A percentile compares a stretch with the other conserved stretches of the same genome.
These are phyloP conservation scores for Tuber magnatum DNA, from an alignment of 495 filamentous ascomycete genomes.

Conservation along the genomic window DNA sequence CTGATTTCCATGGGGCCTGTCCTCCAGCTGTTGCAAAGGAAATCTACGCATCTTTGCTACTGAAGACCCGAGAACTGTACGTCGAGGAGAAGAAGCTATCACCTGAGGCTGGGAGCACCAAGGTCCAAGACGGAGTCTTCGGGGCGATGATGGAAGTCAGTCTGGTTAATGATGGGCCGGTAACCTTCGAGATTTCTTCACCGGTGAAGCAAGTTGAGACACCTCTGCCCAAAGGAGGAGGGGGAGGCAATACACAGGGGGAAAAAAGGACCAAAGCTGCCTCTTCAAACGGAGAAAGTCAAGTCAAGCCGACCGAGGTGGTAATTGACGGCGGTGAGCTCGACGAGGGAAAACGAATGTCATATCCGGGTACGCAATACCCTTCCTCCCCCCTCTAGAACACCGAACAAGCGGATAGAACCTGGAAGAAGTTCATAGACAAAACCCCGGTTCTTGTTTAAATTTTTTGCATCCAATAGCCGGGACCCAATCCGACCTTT, in stretches of 20 bases:
- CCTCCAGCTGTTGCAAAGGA: conserved; percentile 65
- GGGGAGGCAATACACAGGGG: conserved; percentile 7
- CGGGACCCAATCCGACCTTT: background rate
- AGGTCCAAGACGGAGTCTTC: conserved; percentile 87
- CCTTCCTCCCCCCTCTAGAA: background rate
- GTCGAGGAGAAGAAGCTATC: conserved; percentile 50
- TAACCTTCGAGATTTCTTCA: conserved; percentile 49
- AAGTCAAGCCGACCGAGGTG: background rate
- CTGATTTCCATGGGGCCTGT: conserved; percentile 88
- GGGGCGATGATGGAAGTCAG: conserved; percentile 99
- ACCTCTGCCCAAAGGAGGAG: background rate
- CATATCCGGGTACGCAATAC: background rate
- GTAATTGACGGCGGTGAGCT: background rate
- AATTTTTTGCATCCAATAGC: background rate
- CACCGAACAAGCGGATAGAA: background rate
- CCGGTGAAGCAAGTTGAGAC: conserved; percentile 1
- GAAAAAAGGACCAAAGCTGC: background rate
- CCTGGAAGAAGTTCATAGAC: background rate
- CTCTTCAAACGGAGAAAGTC: background rate
- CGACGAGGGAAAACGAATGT: background rate
- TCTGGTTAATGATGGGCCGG: conserved; percentile 87
- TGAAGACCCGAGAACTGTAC: conserved; percentile 68
- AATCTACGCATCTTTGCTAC: conserved; percentile 75
- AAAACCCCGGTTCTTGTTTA: background rate
- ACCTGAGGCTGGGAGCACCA: conserved; percentile 13